Evolutionary conservation across 2,329 filamentous ascomycete species (phyloP), one percentile per base, ranked within the genome.

Genomic region (Akanthomyces lecanii): DNA sequence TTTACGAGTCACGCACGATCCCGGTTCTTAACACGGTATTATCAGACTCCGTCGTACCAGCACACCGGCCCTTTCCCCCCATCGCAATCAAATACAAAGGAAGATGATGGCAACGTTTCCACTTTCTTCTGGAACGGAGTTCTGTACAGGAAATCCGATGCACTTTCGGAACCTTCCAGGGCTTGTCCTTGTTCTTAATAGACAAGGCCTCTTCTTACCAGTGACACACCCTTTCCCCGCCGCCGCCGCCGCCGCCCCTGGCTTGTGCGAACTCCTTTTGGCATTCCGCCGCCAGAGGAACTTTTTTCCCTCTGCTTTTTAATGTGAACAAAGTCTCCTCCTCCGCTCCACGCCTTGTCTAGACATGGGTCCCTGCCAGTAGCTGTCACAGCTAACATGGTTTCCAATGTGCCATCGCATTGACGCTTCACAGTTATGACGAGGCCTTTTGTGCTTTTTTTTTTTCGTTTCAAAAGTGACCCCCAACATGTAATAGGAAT

Each of bases 1-100:
- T 16, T 44, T 40, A 28, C 58, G 58, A 61, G 58, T 61, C 58
- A 61, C 38, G 50, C 14, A 61, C 36, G 16, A 53, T 54, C 58
- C 58, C 38, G 40, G 40, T 8, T 14, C 48, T 16, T 36, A 45
- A 21, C 58, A 52, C 48, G 48, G 38, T 54, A 25, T 40, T 54
- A 40, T 38, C 51, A 38, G 50, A 18, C 51, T 16, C 30, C 36
- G 33, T 30, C 38, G 38, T 14, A 16, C 38, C 36, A 28, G 23
- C 33, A 30, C 40, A 18, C 38, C 4, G 18, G 25, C 47, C 36
- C 5, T 51, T 11, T 5, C 38, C 25, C 14, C 48, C 47, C 47
- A 61, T 45, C 2, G 16, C 28, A 58, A 36, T 40, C 44, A 59
- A 21, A 30, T 2, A 28, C 47, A 30, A 51, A 53, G 8, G 44